Base-by-base conservation (phyloP, 2,329 filamentous ascomycete species). In the Clathrospora elynae region DNA sequence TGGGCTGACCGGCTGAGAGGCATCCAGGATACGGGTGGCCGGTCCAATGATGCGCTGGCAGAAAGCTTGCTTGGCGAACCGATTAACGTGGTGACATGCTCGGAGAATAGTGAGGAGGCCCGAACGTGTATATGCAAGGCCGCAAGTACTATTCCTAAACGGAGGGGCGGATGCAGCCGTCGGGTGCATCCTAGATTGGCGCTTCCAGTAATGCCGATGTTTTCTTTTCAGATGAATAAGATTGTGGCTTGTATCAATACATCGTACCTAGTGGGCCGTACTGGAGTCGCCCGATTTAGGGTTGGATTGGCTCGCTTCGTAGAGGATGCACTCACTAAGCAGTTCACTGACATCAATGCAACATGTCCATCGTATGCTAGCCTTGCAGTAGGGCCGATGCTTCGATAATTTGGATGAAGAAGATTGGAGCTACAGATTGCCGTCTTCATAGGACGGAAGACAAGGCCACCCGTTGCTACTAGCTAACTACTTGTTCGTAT, bases 41-140 rank as follows among this genome's bases (percentile, higher is more conserved):
- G 25, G 7, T 35, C 24, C 31, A 43, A 38, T n/a, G n/a, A n/a
- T 50, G 48, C 36, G 42, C 34, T 54, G 38, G 35, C 40, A 46
- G 24, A 12, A 37, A 7, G 37, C 35, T 37, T 53, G 45, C 42
- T 52, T 35, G 44, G 46, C 38, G 53, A 49, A 38, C 38, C 43
- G 18, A 17, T 38, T 37, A 18, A 31, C 34, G 38, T 47, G 13
- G 25, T 49, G 30, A 45, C 46, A 38, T 52, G 41, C 25, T 44
- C 51, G 55, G 57, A 52, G 42, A 51, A 53, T 50, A 50, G 46
- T 50, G 57, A 46, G 55, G 57, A 55, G 57, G 53, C 40, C 57
- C 56, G 57, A 38, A 37, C 40, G 47, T 45, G 39, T 44, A 46
- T 43, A 34, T 37, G 30, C 42, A 46, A 33, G 32, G 42, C 47